Percentiles rank a stretch among this genome's conserved stretches.
These are phyloP conservation scores for Ophiostoma ulmi DNA, from an alignment of 2,329 filamentous ascomycete species.

Conservation along the genomic window DNA sequence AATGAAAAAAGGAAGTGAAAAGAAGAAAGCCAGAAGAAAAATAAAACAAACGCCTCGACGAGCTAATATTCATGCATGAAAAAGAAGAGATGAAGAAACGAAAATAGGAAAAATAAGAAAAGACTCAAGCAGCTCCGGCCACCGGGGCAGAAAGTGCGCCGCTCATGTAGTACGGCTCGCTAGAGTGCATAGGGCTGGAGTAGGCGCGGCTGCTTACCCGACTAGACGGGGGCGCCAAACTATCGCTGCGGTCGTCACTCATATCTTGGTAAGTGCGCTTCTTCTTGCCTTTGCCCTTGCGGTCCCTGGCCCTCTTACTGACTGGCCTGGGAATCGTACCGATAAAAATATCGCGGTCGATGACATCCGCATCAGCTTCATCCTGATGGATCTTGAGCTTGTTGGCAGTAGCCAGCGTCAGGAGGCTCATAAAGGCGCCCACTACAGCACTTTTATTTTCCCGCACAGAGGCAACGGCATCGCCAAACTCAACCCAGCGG, in stretches of 20 bases:
- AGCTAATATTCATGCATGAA: neutral
- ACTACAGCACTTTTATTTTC: constrained; percentile 24
- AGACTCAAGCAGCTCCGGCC: neutral
- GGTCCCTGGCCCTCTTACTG: neutral
- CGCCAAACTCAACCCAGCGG: constrained; percentile 26
- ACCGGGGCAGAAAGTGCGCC: neutral
- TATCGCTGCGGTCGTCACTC: constrained; percentile 19
- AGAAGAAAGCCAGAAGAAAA: neutral
- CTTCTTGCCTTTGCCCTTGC: constrained; percentile 16
- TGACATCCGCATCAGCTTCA: neutral
- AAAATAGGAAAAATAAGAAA: neutral
- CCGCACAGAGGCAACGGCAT: constrained; percentile 21
- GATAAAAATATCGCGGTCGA: constrained; percentile 25
- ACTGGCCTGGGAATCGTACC: constrained; percentile 19
- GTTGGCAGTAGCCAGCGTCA: constrained; percentile 25
- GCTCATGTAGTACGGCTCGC: constrained; percentile 5
- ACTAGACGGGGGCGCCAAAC: constrained; percentile 18
- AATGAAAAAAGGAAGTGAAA: neutral
- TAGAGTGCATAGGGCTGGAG: constrained; percentile 15
- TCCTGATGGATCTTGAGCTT: constrained; percentile 24
- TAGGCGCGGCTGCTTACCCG: constrained; percentile 12
- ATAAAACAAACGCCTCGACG: neutral
- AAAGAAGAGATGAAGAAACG: neutral
- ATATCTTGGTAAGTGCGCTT: constrained; percentile 24
- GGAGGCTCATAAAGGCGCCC: constrained; percentile 27